Conservation (phyloP, 306 rosid genomes). For the Vigna mungo region DNA sequence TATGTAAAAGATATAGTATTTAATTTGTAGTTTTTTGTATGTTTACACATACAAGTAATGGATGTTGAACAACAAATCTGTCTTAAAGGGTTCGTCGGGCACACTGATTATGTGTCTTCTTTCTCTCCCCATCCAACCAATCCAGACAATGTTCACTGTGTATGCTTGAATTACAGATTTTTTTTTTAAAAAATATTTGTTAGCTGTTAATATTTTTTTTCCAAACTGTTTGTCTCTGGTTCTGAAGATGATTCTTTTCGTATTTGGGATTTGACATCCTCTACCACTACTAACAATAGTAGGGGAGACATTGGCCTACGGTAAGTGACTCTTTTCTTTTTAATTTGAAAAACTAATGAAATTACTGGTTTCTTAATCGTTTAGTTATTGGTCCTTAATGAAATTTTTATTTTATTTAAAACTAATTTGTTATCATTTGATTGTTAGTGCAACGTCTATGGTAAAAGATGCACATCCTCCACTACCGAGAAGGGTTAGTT, state of each 20-base stretch:
- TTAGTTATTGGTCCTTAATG: no score
- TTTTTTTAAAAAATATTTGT: constrained; percentile 3
- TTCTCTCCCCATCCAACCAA: constrained; percentile 81
- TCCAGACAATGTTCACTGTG: constrained; percentile 53
- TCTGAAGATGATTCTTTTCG: constrained; percentile 87
- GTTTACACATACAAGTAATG: constrained; percentile 82
- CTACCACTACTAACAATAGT: no score
- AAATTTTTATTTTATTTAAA: no score
- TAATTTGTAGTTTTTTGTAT: constrained; percentile 12
- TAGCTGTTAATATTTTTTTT: constrained; percentile 4
- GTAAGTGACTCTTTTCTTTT: no score
- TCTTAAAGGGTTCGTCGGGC: constrained; percentile 72
- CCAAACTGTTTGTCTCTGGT: constrained; percentile 82
- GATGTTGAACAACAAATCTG: constrained; percentile 80
- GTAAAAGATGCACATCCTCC: no score
- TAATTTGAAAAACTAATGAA: no score
- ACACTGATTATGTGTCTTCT: constrained; percentile 90
- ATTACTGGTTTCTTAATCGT: no score
- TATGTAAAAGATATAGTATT: not conserved
- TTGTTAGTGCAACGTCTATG: no score
- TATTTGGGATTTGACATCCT: no score
- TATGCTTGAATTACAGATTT: not conserved
- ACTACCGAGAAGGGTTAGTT: no score
- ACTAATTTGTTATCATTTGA: no score
- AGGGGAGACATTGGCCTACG: no score